Evolutionary conservation across 352 stramenopile species (phyloP).

Genomic region (Globisporangium carolinianum): DNA sequence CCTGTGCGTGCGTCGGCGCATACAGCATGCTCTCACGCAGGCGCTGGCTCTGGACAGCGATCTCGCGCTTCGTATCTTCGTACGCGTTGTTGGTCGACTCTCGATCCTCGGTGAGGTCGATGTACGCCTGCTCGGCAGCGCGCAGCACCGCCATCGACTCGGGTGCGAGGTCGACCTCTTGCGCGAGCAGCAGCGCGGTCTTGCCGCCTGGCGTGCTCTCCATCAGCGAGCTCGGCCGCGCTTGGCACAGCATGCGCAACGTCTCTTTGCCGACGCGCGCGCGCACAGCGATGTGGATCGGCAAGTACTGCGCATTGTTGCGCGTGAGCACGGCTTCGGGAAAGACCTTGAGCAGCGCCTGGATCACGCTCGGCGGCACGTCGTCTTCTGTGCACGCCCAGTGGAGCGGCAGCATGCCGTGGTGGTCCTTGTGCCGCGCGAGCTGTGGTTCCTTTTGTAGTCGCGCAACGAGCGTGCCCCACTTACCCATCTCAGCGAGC

Average conservation of each 20-base stretch:
- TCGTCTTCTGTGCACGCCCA: conserved; percentile 82
- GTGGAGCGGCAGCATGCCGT: conserved; percentile 80
- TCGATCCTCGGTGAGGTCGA: conserved; percentile 49
- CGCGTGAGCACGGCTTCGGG: conserved; percentile 67
- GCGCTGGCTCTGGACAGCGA: conserved; percentile 68
- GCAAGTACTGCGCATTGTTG: conserved; percentile 80
- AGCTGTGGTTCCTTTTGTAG: conserved; percentile 52
- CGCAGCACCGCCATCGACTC: conserved; percentile 56
- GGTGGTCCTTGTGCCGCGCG: conserved; percentile 73
- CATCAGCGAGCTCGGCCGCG: conserved; percentile 57
- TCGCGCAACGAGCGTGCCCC: conserved; percentile 52
- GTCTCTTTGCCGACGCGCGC: conserved; percentile 41
- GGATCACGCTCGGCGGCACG: conserved; percentile 48
- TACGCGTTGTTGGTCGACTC: conserved; percentile 61
- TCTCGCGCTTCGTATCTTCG: conserved; percentile 66
- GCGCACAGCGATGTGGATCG: conserved; percentile 78
- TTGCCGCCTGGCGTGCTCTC: conserved; percentile 68
- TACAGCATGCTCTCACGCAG: conserved; percentile 69
- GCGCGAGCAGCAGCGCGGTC: conserved; percentile 58
- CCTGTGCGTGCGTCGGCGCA: conserved; percentile 1
- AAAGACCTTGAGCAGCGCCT: conserved; percentile 61
- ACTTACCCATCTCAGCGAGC: conserved; percentile 78
- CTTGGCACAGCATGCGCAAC: conserved; percentile 51
- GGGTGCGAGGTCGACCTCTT: conserved; percentile 39
- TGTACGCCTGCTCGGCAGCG: conserved; percentile 60